Conservation (phyloP, 2,329 filamentous ascomycete species). For the Fusarium continuum region DNA sequence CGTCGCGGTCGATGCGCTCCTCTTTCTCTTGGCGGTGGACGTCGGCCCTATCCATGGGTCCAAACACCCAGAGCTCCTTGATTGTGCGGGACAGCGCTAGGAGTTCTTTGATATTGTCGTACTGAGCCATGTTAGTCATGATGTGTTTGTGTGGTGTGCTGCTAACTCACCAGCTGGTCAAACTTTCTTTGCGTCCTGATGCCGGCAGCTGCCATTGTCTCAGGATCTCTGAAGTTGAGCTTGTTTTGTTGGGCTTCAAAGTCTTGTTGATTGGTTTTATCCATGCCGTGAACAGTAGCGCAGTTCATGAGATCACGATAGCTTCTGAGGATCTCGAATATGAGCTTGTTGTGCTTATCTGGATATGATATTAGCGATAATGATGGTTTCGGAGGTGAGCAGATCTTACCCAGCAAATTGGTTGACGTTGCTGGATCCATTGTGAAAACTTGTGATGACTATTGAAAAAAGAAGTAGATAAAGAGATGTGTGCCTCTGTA, state of each 20-base stretch:
- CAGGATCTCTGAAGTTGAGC: conserved; percentile 51
- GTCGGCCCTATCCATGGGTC: conserved; percentile 53
- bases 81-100: conserved; percentile 55
- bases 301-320: conserved; percentile 55
- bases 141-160: no score
- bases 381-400: background rate
- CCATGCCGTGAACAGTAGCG: conserved; percentile 55
- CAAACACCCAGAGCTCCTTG: conserved; percentile 58
- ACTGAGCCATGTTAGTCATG: conserved; percentile 36
- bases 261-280: conserved; percentile 50
- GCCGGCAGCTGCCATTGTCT: conserved; percentile 54
- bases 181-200: conserved; percentile 58
- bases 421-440: conserved; percentile 49
- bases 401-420: conserved; percentile 50
- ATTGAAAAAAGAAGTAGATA: background rate
- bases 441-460: background rate
- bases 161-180: conserved; percentile 50
- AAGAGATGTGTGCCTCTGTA: background rate
- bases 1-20: conserved; percentile 50
- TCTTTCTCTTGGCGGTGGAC: conserved; percentile 49
- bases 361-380: background rate
- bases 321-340: conserved; percentile 55
- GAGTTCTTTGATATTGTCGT: conserved; percentile 56
- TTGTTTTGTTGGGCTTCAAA: conserved; percentile 52
- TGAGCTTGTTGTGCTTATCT: conserved; percentile 58